Conservation (phyloP, 257 asterid species). For the Rubia yunnanensis region DNA sequence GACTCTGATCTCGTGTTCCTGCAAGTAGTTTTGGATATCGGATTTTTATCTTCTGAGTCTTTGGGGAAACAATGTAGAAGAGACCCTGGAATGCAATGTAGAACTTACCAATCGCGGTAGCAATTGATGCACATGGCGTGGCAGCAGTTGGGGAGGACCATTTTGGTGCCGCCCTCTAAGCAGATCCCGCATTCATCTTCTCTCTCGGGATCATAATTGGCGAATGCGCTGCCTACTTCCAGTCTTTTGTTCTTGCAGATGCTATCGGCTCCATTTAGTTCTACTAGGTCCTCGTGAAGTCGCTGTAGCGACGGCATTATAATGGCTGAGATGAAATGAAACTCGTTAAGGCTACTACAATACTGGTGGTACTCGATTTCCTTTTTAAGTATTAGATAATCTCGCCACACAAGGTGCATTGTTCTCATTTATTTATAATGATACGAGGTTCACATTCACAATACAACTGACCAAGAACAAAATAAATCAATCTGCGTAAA, state of each 20-base stretch:
- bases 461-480: background rate
- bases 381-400: background rate
- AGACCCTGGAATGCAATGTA: constrained; percentile 19
- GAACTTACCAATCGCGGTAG: constrained; percentile 72
- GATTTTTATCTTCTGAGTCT: background rate
- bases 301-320: constrained; percentile 77
- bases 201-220: constrained; percentile 36
- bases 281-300: constrained; percentile 56
- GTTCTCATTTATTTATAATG: background rate
- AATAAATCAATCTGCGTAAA: background rate
- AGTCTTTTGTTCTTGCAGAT: constrained; percentile 29
- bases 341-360: background rate
- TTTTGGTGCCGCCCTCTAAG: constrained; percentile 74
- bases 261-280: constrained; percentile 23
- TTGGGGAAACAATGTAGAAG: background rate
- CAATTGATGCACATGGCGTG: constrained; percentile 92
- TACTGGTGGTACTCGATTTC: background rate
- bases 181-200: constrained; percentile 85
- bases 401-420: background rate
- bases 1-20: constrained; percentile 83
- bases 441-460: background rate
- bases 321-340: constrained; percentile 39
- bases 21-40: constrained; percentile 11
- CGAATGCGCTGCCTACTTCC: constrained; percentile 20
- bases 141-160: constrained; percentile 82